Conservation (phyloP, 495 filamentous ascomycete species). For the Daldinia childiae region DNA sequence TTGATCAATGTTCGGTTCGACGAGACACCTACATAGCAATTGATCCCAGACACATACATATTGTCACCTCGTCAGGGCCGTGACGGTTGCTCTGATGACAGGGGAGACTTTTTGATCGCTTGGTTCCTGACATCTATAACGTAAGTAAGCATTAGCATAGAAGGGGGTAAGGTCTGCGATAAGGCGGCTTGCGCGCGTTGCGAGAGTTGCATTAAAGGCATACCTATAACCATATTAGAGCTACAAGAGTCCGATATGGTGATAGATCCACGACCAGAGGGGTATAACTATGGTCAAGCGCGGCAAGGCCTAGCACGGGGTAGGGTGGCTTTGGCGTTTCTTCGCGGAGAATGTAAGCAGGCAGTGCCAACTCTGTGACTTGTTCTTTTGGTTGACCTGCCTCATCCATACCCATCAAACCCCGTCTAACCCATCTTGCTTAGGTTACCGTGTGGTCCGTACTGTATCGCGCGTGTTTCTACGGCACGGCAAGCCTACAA, state of each 20-base stretch:
- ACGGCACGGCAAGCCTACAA: constrained; percentile 22
- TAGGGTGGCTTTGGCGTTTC: constrained; percentile 41
- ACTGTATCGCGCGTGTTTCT: constrained; percentile 29
- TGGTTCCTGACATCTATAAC: constrained; percentile 39
- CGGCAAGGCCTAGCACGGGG: constrained; percentile 34
- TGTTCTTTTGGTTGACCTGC: constrained; percentile 37
- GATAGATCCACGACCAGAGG: constrained; percentile 26
- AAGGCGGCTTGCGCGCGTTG: constrained; percentile 30
- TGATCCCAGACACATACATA: constrained; percentile 31
- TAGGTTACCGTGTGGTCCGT: constrained; percentile 22
- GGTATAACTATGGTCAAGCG: constrained; percentile 37
- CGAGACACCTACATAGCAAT: constrained; percentile 34
- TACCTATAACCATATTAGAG: constrained; percentile 13
- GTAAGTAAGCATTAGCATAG: constrained; percentile 27
- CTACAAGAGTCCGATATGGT: constrained; percentile 22
- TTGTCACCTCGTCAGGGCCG: constrained; percentile 16
- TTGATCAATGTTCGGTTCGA: constrained; percentile 42
- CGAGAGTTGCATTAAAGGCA: constrained; percentile 34
- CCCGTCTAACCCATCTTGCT: constrained; percentile 14
- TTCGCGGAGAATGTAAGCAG: constrained; percentile 37
- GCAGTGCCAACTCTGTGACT: constrained; percentile 41
- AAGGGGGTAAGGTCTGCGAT: constrained; percentile 19
- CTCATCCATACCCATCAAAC: constrained; percentile 31
- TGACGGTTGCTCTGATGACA: constrained; percentile 30
- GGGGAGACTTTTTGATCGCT: constrained; percentile 31